Base-by-base conservation (phyloP, 176 grass and related monocot genomes). In the Raddia distichophylla region DNA sequence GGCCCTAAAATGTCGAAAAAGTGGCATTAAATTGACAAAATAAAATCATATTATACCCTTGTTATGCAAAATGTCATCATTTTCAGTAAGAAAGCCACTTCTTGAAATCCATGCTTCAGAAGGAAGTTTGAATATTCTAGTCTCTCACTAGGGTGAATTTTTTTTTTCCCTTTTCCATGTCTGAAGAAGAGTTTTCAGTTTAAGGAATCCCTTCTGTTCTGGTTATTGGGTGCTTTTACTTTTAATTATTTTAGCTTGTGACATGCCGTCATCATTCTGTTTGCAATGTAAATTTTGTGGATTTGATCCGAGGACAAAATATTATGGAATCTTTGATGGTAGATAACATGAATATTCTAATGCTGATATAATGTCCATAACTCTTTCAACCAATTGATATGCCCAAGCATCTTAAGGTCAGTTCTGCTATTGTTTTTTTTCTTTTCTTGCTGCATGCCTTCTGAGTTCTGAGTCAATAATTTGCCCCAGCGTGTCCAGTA, bases 331-430 rank as follows among this genome's bases (percentile, higher is more conserved):
- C 35, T 59, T 5, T 42, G 18, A 75, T 35, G 18, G n/a, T 47
- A 47, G 63, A 56, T 80, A 58, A 80, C 17, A 5, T 69, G 49
- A 43, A 56, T 79, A 33, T 43, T 55, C 48, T 49, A 12, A 49
- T 54, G 16, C 18, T 80, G 17, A 37, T 54, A 13, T 65, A 13
- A 45, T 57, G 50, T 45, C 34, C 11, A 45, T 32, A 53, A 5
- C 44, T 67, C 50, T 66, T 80, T 57, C 50, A 69, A 67, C 45
- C n/a, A 49, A 50, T 45, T 62, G 27, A 48, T 35, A 61, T 60
- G 27, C 9, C 1, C 44, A 57, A 65, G 42, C 27, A 49, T 71
- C 62, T 64, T 77, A 50, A 73, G 15, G 6, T 51, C 16, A 56
- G 13, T 14, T 73, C 46, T 49, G 6, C 49, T 8, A 50, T 52